phyloP scores from a whole-genome alignment of 2,329 filamentous ascomycete species.

The Phoma sp. region DNA sequence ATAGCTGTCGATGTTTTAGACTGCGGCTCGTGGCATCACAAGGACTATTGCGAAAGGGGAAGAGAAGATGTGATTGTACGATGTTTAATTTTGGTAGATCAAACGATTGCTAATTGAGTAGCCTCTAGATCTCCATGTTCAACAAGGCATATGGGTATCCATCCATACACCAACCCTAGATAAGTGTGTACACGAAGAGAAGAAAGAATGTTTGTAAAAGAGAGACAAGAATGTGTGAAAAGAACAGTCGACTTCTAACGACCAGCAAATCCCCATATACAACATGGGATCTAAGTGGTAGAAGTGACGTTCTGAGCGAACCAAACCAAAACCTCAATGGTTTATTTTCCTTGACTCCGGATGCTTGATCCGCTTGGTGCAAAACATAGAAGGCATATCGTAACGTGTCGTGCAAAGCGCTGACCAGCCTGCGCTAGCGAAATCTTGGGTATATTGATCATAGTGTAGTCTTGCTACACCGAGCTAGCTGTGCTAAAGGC shows the following conservation, averaged over 20 bases:
- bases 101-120: constrained; percentile 19
- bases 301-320: constrained; percentile 19
- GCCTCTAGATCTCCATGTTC: constrained; percentile 21
- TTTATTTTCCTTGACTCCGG: constrained; percentile 31
- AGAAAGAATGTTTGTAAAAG: constrained; percentile 24
- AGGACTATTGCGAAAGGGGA: constrained; percentile 18
- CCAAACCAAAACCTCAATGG: constrained; percentile 22
- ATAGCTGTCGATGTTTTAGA: constrained; percentile 1
- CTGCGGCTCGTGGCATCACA: constrained; percentile 6
- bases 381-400: constrained; percentile 33
- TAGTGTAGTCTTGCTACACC: constrained; percentile 21
- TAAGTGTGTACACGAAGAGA: constrained; percentile 36
- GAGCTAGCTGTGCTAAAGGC: constrained; percentile 33
- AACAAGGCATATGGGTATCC: constrained; percentile 28
- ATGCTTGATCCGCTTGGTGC: constrained; percentile 33
- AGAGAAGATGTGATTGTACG: constrained; percentile 1
- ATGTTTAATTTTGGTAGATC: constrained; percentile 18
- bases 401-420: constrained; percentile 51
- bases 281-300: constrained; percentile 25
- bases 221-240: constrained; percentile 40
- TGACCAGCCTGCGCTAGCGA: constrained; percentile 51
- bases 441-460: constrained; percentile 41
- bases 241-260: constrained; percentile 10
- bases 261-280: constrained; percentile 30
- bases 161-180: constrained; percentile 21